Base-by-base conservation (phyloP, 75 land plant species). In the Cunninghamia lanceolata region DNA sequence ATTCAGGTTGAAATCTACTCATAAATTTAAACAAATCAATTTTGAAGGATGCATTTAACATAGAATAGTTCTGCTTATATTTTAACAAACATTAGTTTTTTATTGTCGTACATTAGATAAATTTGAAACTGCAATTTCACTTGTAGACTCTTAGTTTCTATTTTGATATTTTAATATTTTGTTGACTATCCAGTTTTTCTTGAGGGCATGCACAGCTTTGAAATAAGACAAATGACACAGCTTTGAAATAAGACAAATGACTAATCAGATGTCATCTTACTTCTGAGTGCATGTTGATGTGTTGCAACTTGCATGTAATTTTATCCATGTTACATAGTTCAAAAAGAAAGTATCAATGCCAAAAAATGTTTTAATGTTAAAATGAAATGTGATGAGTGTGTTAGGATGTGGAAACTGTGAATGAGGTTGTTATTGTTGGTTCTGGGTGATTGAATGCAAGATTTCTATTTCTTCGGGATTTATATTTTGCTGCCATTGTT, bases 1-100 rank as follows among this genome's bases (percentile, higher is more conserved):
- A 98, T 98, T 82, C 99, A 98, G 99, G 99, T 96, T 13, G 53
- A 11, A 3, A 2, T 43, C 25, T 78, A 78, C 30, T 78, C 13
- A 3, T 40, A 80, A 17, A 28, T 43, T 10, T 42, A 80, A 80
- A n/a, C 15, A n/a, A 80, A 39, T 42, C 4, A 42, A 79, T 39
- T 42, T 79, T 9, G 3, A 79, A 39, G 53, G 47, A 40, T 9
- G 50, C 1, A 9, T 80, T 80, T 80, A 28, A 80, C 14, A 28
- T 25, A n/a, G 82, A 45, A n/a, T 2, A 14, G 15, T 28, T 52
- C 4, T n/a, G n/a, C 7, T 17, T 11, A 50, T 14, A 83, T 83
- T 32, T 32, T 54, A 54, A 4, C 38, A 28, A 52, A 36, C 10
- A 10, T 54, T 54, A 7, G 17, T 4, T 53, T 16, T 83, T 53